phyloP scores from a whole-genome alignment of 2,329 filamentous ascomycete genomes.

The Fusarium tjaetaba region DNA sequence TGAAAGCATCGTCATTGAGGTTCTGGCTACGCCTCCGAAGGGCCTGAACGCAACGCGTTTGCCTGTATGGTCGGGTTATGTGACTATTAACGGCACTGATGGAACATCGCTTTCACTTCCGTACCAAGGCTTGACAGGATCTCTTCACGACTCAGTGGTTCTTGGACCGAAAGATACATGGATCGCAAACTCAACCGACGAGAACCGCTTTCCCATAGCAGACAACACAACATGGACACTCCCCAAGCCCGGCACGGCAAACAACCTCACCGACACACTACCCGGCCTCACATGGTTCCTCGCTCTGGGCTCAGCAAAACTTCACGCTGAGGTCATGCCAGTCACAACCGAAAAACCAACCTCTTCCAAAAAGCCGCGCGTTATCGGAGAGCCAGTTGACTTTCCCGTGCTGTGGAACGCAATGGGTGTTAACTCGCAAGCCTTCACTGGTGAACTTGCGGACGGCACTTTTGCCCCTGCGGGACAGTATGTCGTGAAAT shows the following conservation, averaged over 20 bases:
- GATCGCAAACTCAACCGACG: constrained; percentile 49
- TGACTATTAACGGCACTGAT: constrained; percentile 54
- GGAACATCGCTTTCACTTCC: constrained; percentile 52
- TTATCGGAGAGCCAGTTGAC: constrained; percentile 55
- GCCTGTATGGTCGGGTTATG: constrained; percentile 55
- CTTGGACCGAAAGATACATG: constrained; percentile 40
- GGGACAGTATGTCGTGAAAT: constrained; percentile 60
- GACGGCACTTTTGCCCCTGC: constrained; percentile 59
- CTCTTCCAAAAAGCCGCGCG: constrained; percentile 46
- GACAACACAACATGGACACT: constrained; percentile 54
- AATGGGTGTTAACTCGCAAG: constrained; percentile 38
- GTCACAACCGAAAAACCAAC: constrained; percentile 36
- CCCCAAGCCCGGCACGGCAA: constrained; percentile 51
- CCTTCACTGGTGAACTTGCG: constrained; percentile 59
- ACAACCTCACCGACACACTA: constrained; percentile 44
- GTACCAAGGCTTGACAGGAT: constrained; percentile 54
- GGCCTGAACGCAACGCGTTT: constrained; percentile 49
- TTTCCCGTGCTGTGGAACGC: constrained; percentile 52
- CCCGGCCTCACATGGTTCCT: constrained; percentile 55
- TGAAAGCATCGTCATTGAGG: constrained; percentile 57
- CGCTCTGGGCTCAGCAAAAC: constrained; percentile 56
- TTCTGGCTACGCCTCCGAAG: constrained; percentile 55
- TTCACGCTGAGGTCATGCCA: constrained; percentile 58
- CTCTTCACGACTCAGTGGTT: constrained; percentile 45
- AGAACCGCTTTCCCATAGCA: constrained; percentile 36